Evolutionary conservation across 371 early-diverging fungal species (phyloP).

Genomic region (Mucor sp.): DNA sequence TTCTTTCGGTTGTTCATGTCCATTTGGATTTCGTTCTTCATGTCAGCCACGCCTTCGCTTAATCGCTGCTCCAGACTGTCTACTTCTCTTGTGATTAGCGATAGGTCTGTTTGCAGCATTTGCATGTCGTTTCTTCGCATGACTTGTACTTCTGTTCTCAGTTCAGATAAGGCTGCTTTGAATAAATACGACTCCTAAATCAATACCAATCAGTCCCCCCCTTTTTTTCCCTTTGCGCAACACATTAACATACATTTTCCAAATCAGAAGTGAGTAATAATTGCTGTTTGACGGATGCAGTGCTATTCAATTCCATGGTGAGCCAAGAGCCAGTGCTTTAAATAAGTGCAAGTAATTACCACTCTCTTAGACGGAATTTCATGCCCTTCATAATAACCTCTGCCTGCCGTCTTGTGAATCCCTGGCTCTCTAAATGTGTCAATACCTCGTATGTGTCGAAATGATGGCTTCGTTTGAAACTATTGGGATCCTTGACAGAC

Average conservation of each 20-base stretch:
- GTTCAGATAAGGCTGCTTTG: conserved; percentile 78
- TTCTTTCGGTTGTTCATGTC: conserved; percentile 91
- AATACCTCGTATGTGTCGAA: conserved; percentile 75
- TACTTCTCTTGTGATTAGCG: conserved; percentile 78
- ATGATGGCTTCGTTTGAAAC: conserved; percentile 36
- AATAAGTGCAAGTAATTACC: conserved; percentile 13
- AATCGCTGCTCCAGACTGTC: conserved; percentile 75
- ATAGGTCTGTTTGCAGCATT: conserved; percentile 72
- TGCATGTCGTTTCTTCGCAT: conserved; percentile 86
- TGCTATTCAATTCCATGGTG: neutral
- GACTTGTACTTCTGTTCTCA: conserved; percentile 86
- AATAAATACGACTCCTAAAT: conserved; percentile 67
- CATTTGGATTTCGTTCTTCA: conserved; percentile 86
- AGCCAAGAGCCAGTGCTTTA: too few relatives aligned
- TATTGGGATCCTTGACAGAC: neutral
- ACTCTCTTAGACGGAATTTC: conserved; percentile 58
- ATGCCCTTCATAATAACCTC: conserved; percentile 72
- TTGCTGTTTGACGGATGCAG: conserved; percentile 27
- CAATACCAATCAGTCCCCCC: neutral
- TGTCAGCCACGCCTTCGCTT: conserved; percentile 72
- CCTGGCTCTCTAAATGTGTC: conserved; percentile 56
- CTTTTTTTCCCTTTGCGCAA: neutral
- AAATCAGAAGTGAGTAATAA: conserved; percentile 50
- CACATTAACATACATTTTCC: conserved; percentile 38
- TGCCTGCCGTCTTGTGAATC: conserved; percentile 69